Evolutionary conservation across 768 basidiomycete species (phyloP).

Genomic region (Suillus weaverae): DNA sequence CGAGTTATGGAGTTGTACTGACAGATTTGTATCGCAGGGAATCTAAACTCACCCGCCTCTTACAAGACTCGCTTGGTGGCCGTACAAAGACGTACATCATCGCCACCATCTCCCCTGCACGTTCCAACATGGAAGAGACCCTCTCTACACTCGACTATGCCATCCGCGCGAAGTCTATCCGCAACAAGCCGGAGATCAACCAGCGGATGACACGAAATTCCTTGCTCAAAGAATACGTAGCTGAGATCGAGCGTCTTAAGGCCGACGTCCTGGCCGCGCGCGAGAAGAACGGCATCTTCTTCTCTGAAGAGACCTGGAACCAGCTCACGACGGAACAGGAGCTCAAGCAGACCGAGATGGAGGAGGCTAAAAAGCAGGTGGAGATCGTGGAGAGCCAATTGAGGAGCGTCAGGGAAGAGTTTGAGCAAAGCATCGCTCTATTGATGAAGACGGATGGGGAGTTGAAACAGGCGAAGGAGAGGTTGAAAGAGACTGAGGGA

Average conservation of each 20-base stretch:
- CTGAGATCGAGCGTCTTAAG: slow-evolving; percentile 91
- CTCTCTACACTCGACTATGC: slow-evolving; percentile 97
- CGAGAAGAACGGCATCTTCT: slow-evolving; percentile 95
- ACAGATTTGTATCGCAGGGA: slow-evolving; percentile 52
- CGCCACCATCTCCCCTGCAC: slow-evolving; percentile 92
- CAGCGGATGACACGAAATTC: slow-evolving; percentile 91
- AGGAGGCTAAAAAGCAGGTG: slow-evolving; percentile 81
- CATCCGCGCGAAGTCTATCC: slow-evolving; percentile 90
- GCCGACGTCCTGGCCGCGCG: slow-evolving; percentile 87
- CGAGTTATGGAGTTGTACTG: neutral
- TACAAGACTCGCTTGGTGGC: slow-evolving; percentile 99
- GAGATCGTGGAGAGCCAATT: slow-evolving; percentile 84
- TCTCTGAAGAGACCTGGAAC: slow-evolving; percentile 88
- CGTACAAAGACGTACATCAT: slow-evolving; percentile 97
- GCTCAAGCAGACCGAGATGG: slow-evolving; percentile 69
- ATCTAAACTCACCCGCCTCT: slow-evolving; percentile 93
- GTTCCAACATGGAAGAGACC: slow-evolving; percentile 95
- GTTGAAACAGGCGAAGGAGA: slow-evolving; percentile 59
- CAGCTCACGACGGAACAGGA: slow-evolving; percentile 80
- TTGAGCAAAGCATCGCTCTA: slow-evolving; percentile 82
- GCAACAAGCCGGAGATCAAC: slow-evolving; percentile 94
- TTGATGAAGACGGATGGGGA: slow-evolving; percentile 77
- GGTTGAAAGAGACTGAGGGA: slow-evolving; percentile 51
- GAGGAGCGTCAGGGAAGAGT: slow-evolving; percentile 80
- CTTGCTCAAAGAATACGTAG: slow-evolving; percentile 89